Base-by-base conservation (phyloP, 176 grass and related monocot species). In the Rhipidocladum racemiflorum region DNA sequence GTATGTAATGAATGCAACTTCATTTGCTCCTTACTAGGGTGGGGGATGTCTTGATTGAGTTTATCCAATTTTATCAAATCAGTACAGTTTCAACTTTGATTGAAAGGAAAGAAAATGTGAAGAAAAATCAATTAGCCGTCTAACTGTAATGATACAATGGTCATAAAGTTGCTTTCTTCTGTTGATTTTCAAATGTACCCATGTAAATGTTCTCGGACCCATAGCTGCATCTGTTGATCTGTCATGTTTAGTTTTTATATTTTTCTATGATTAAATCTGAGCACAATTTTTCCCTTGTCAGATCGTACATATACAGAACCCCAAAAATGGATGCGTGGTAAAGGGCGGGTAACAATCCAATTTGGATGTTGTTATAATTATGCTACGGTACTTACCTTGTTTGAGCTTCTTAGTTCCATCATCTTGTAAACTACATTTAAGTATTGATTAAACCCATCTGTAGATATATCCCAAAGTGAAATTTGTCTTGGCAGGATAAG, bases 281-380 rank as follows among this genome's bases (percentile, higher is more conserved):
- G 48, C 56, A 44, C 36, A 29, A 59, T 21, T 38, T 40, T 24
- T 34, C n/a, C 30, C 5, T 34, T 90, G 17, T 36, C 83, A 97
- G 94, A 89, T 27, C 83, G 83, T 5, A 97, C 88, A 57, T 97
- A 92, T 48, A 77, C 94, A 46, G 94, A 91, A 59, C 95, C 92
- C 14, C 74, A 85, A 45, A 97, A 94, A 80, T 97, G 95, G 92
- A 97, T 97, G 90, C 87, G 90, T 75, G 94, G 94, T 53, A 94
- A 97, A 81, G 92, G 94, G 12, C 80, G 94, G 4, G 72, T 94
- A 39, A 97, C 90, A 27, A 86, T 94, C 49, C 92, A 97, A 51
- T 97, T 97, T 77, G 90, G 94, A 35, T 97, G 92, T 36, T 94
- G 94, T 72, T 94, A 94, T 68, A 97, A 97, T 63, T 97, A 97